These are phyloP conservation scores for Vigna hirtella DNA, from an alignment of 306 rosid genomes.

Conservation along the genomic window DNA sequence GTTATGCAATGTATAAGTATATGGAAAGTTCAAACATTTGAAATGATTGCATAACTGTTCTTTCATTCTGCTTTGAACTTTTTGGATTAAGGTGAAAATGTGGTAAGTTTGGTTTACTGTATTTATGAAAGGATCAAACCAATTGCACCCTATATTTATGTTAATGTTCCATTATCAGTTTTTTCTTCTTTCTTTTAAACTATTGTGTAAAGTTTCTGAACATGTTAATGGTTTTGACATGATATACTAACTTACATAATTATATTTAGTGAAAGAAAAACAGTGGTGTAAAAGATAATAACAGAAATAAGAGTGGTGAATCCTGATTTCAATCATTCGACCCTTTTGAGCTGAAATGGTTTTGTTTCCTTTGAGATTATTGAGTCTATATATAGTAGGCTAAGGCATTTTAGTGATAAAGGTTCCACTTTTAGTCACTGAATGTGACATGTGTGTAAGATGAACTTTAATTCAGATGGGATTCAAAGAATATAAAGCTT, in stretches of 20 bases:
- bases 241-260: too few species aligned
- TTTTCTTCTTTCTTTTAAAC: background rate
- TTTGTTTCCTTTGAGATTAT: conserved; percentile 7
- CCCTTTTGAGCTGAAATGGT: background rate
- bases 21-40: background rate
- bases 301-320: too few species aligned
- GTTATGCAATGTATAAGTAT: background rate
- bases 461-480: background rate
- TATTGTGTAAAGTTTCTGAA: too few species aligned
- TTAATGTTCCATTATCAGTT: background rate
- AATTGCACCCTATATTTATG: background rate
- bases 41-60: background rate
- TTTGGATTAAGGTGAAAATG: background rate
- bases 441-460: conserved; percentile 2
- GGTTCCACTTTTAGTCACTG: background rate
- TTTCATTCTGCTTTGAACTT: too few species aligned
- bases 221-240: too few species aligned
- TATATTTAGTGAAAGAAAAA: too few species aligned
- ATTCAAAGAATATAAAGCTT: background rate
- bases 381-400: background rate
- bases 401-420: background rate
- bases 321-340: background rate
- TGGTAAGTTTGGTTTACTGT: background rate
- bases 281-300: too few species aligned
- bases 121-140: background rate